Evolutionary conservation across 805 yeast species (phyloP).

Genomic region (Candida golubevii): DNA sequence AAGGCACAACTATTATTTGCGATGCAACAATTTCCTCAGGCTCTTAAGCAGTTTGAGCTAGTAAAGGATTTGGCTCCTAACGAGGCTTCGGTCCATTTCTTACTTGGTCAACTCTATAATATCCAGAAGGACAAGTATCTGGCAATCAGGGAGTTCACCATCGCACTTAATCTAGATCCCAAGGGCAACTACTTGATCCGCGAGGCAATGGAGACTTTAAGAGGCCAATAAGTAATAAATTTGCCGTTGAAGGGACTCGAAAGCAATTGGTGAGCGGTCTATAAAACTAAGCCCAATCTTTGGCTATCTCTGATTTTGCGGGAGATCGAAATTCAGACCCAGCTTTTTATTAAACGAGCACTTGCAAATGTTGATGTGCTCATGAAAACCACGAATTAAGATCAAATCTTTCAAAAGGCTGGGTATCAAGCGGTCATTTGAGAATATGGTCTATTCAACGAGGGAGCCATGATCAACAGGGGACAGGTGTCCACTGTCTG

Average conservation of each 20-base stretch:
- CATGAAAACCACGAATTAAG: too few relatives aligned
- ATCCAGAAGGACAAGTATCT: slow-evolving; percentile 65
- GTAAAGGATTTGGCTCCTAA: slow-evolving; percentile 81
- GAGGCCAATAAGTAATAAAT: slow-evolving; percentile 9
- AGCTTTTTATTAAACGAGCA: too few relatives aligned
- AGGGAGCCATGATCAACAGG: too few relatives aligned
- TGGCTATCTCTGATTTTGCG: neutral
- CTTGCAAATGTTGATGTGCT: too few relatives aligned
- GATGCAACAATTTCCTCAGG: slow-evolving; percentile 65
- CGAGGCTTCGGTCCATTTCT: slow-evolving; percentile 88
- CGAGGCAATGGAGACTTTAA: slow-evolving; percentile 68
- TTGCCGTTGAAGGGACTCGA: too few relatives aligned
- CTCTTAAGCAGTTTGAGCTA: slow-evolving; percentile 69
- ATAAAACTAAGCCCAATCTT: neutral
- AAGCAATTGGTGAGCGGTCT: neutral
- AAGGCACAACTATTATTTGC: slow-evolving; percentile 77
- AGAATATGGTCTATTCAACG: too few relatives aligned
- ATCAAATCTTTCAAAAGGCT: too few relatives aligned
- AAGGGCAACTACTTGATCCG: slow-evolving; percentile 82
- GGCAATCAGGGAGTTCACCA: slow-evolving; percentile 82
- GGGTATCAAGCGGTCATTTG: too few relatives aligned
- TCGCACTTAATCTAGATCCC: slow-evolving; percentile 88
- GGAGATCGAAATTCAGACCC: too few relatives aligned
- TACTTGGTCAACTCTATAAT: slow-evolving; percentile 82
- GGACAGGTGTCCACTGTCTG: too few relatives aligned